Evolutionary conservation across 108 stramenopile species (phyloP).

Genomic region (Stephanodiscus triporus): DNA sequence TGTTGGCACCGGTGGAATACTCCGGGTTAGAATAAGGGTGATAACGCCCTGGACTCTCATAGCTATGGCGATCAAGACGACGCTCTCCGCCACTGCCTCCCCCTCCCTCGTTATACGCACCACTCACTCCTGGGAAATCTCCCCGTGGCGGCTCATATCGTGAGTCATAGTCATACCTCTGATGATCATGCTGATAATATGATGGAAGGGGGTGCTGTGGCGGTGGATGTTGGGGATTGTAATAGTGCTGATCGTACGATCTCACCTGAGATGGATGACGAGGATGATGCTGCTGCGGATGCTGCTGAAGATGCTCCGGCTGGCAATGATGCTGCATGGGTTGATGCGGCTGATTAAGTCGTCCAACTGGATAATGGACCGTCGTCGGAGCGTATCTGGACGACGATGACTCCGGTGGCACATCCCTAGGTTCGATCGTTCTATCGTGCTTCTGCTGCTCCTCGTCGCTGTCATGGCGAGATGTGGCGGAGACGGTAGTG

Average conservation of each 20-base stretch:
- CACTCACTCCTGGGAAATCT: background rate
- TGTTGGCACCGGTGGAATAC: background rate
- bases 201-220: background rate
- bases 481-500: background rate
- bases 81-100: background rate
- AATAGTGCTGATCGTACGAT: background rate
- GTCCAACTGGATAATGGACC: constrained; percentile 2
- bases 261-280: background rate
- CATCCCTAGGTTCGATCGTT: background rate
- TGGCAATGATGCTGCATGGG: background rate
- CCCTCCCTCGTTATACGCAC: background rate
- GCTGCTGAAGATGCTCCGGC: background rate
- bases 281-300: background rate
- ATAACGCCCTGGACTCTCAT: background rate
- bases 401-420: background rate
- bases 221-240: background rate
- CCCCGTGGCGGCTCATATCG: constrained; percentile 8
- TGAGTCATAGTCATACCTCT: constrained; percentile 7
- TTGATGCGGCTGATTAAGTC: background rate
- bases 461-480: background rate
- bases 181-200: constrained; percentile 5
- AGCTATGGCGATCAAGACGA: background rate
- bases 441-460: background rate
- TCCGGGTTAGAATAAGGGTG: background rate
- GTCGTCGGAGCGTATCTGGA: background rate